phyloP scores from a whole-genome alignment of 176 grass and related monocot species.

The Oryza glaberrima region DNA sequence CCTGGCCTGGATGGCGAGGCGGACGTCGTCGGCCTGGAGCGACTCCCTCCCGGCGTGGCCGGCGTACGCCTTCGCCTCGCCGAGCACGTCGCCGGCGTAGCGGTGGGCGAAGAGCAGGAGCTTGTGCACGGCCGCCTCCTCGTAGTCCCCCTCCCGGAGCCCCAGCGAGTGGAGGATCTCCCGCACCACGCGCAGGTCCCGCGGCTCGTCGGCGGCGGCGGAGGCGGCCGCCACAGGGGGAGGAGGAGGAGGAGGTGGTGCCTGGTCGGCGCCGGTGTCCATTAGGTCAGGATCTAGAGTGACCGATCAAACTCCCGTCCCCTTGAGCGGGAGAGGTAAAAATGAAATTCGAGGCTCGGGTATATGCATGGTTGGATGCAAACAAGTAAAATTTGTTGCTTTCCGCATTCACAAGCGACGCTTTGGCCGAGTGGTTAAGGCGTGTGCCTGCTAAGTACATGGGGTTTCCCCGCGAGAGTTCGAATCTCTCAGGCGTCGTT shows the following conservation, averaged over 20 bases:
- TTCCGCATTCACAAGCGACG: not conserved
- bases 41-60: slow-evolving; percentile 48
- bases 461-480: slow-evolving; percentile 99
- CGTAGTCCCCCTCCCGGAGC: slow-evolving; percentile 53
- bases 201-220: slow-evolving; percentile 29
- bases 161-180: slow-evolving; percentile 56
- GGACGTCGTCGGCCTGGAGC: slow-evolving; percentile 60
- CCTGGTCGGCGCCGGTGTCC: not conserved
- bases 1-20: slow-evolving; percentile 64
- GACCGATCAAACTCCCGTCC: no score
- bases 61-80: slow-evolving; percentile 38
- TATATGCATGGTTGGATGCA: no score
- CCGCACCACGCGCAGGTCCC: slow-evolving; percentile 48
- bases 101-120: not conserved
- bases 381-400: no score
- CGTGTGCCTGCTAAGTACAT: slow-evolving; percentile 99
- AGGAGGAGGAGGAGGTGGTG: not conserved
- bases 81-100: slow-evolving; percentile 60
- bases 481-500: slow-evolving; percentile 97
- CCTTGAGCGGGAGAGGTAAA: no score
- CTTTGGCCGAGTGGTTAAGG: slow-evolving; percentile 99
- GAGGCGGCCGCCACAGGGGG: not conserved
- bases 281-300: slow-evolving; percentile 2
- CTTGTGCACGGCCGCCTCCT: slow-evolving; percentile 4
- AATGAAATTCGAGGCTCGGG: no score